Evolutionary conservation across 2,329 filamentous ascomycete genomes (phyloP).

Genomic region (Sphaceloma murrayae): DNA sequence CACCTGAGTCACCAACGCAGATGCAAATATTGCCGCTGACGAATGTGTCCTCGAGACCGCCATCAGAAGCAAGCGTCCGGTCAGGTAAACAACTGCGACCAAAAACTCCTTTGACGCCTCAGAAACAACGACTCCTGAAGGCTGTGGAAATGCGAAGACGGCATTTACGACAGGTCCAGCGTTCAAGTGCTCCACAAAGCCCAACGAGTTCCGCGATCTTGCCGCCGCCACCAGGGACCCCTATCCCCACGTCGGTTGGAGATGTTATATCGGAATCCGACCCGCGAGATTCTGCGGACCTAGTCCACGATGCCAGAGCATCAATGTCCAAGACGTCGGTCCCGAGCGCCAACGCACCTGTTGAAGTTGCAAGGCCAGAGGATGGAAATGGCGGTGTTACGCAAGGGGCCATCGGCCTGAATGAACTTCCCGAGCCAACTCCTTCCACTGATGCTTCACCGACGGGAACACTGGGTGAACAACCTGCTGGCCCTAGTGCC

Average conservation of each 20-base stretch:
- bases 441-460: no score
- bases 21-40: constrained; percentile 16
- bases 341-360: constrained; percentile 46
- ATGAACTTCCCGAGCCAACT: no score
- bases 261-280: constrained; percentile 11
- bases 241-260: background rate
- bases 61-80: constrained; percentile 12
- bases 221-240: background rate
- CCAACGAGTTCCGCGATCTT: background rate
- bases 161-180: constrained; percentile 45
- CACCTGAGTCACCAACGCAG: constrained; percentile 26
- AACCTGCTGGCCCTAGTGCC: no score
- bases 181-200: constrained; percentile 9
- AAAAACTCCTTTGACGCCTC: constrained; percentile 55
- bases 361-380: background rate
- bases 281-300: no score
- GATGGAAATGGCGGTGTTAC: no score
- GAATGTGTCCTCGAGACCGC: constrained; percentile 4
- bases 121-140: constrained; percentile 89
- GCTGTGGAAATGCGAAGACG: constrained; percentile 83
- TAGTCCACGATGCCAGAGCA: background rate
- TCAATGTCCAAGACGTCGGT: constrained; percentile 38
- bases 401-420: no score
- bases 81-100: constrained; percentile 6
- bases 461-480: no score